These are phyloP conservation scores for Fusarium annulatum DNA, from an alignment of 2,329 filamentous ascomycete species.

Conservation along the genomic window DNA sequence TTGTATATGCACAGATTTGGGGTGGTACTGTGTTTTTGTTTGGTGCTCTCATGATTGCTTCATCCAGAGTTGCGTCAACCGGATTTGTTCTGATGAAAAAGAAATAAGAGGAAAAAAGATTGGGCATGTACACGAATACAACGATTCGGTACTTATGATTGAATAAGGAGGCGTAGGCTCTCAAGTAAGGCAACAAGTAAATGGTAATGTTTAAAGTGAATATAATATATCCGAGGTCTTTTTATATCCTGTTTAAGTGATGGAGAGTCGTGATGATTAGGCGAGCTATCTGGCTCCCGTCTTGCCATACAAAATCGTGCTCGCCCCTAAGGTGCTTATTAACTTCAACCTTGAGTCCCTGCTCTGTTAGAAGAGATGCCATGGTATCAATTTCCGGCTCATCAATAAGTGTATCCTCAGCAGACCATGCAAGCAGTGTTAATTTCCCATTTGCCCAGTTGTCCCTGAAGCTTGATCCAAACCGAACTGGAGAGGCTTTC, in stretches of 20 bases:
- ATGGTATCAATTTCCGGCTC: conserved; percentile 69
- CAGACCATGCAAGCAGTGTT: conserved; percentile 58
- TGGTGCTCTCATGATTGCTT: conserved; percentile 48
- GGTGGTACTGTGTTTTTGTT: conserved; percentile 54
- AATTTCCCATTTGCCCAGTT: conserved; percentile 51
- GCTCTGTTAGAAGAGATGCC: conserved; percentile 57
- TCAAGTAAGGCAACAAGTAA: background rate
- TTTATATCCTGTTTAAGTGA: conserved; percentile 23
- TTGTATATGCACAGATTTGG: conserved; percentile 60
- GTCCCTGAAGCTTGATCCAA: conserved; percentile 54
- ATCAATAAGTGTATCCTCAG: conserved; percentile 63
- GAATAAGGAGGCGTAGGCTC: background rate
- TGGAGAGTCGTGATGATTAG: conserved; percentile 53
- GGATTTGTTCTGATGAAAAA: conserved; percentile 54
- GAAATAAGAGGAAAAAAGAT: conserved; percentile 5
- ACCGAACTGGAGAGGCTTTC: conserved; percentile 64
- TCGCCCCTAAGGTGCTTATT: conserved; percentile 62
- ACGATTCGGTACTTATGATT: background rate
- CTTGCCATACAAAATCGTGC: conserved; percentile 73
- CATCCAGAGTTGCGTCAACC: conserved; percentile 50
- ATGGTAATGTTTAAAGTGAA: conserved; percentile 32
- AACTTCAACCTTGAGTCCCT: conserved; percentile 49
- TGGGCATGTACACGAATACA: background rate
- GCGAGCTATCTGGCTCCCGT: conserved; percentile 66
- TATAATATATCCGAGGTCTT: background rate